These are phyloP conservation scores for Lentinula sp. DNA, from an alignment of 768 basidiomycete genomes.

Conservation along the genomic window DNA sequence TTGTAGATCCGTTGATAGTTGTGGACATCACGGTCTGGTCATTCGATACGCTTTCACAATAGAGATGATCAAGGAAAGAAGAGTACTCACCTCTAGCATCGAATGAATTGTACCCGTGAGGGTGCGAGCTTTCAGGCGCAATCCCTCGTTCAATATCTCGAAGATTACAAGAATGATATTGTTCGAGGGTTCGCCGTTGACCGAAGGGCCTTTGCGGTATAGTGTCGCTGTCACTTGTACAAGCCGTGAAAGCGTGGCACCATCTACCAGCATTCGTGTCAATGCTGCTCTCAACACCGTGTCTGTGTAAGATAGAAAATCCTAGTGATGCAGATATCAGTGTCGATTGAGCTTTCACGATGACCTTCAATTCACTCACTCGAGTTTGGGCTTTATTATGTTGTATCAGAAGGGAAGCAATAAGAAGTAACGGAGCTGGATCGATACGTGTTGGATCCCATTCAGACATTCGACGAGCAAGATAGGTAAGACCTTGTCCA, in stretches of 20 bases:
- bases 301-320: slow-evolving; percentile 53
- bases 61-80: neutral
- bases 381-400: slow-evolving; percentile 54
- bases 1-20: slow-evolving; percentile 19
- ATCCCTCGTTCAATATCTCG: slow-evolving; percentile 47
- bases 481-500: slow-evolving; percentile 44
- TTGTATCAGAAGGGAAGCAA: slow-evolving; percentile 47
- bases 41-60: neutral
- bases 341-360: neutral
- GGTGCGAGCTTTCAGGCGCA: slow-evolving; percentile 48
- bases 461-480: slow-evolving; percentile 57
- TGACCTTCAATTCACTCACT: slow-evolving; percentile 26
- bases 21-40: slow-evolving; percentile 23
- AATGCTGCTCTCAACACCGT: slow-evolving; percentile 51
- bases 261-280: slow-evolving; percentile 41
- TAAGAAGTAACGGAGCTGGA: slow-evolving; percentile 47
- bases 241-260: slow-evolving; percentile 35
- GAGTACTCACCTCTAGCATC: slow-evolving; percentile 45
- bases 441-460: slow-evolving; percentile 41
- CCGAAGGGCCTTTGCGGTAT: slow-evolving; percentile 28
- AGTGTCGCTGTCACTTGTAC: slow-evolving; percentile 40
- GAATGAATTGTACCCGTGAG: slow-evolving; percentile 40
- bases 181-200: slow-evolving; percentile 20
- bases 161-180: slow-evolving; percentile 36
- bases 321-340: slow-evolving; percentile 29